These are phyloP conservation scores for Carpinus viminea DNA, from an alignment of 306 rosid species.

Conservation along the genomic window DNA sequence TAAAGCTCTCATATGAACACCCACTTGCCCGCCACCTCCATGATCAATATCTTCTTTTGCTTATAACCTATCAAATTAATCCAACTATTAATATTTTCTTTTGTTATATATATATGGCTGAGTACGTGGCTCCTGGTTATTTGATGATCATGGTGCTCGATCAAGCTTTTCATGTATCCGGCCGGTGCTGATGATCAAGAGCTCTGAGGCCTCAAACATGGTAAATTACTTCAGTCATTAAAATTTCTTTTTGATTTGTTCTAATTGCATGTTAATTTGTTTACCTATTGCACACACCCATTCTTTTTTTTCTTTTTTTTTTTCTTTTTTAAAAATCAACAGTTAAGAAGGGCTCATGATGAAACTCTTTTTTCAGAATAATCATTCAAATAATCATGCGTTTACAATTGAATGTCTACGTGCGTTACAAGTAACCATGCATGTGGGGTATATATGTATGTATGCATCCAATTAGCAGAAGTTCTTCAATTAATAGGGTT, in stretches of 20 bases:
- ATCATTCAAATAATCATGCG: too few relatives aligned
- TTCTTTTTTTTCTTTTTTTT: background rate
- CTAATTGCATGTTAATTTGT: background rate
- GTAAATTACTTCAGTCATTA: background rate
- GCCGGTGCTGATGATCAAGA: background rate
- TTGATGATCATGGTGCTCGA: background rate
- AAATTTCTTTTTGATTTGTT: background rate
- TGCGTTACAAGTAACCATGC: too few relatives aligned
- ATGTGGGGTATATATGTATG: background rate
- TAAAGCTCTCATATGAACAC: too few relatives aligned
- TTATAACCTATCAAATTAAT: too few relatives aligned
- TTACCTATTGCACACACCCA: background rate
- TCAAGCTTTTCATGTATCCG: background rate
- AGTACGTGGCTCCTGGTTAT: background rate
- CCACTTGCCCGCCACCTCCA: too few relatives aligned
- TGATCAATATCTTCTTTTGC: background rate
- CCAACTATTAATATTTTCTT: too few relatives aligned
- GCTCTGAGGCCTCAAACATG: background rate
- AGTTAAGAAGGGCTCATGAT: background rate
- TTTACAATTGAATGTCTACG: too few relatives aligned
- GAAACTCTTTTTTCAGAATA: background rate
- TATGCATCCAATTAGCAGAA: background rate
- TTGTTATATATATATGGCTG: background rate
- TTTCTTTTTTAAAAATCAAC: too few relatives aligned
- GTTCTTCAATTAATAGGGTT: background rate